Evolutionary conservation across 1,284 basidiomycete species (phyloP), one percentile per base, ranked within the genome.

Genomic region (Pisolithus thermaeus): DNA sequence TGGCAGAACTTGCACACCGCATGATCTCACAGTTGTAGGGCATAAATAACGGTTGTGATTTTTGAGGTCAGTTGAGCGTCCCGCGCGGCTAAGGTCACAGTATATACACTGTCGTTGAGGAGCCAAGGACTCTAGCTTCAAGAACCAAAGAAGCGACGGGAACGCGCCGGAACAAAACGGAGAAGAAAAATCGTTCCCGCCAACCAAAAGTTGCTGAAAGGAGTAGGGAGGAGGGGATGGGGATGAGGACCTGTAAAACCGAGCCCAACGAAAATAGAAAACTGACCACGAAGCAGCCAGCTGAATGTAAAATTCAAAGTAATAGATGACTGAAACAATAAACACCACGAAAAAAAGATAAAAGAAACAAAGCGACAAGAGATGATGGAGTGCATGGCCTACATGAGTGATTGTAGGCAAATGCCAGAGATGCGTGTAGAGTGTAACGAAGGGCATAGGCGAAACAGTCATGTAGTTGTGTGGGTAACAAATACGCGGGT

Each of bases 381-480:
- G 38, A 50, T 38, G 28, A 40, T 14, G 14, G 39, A 52, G 49
- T 18, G n/a, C 59, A 63, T 55, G 56, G 53, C 56, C 67, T 66
- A 68, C 59, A 58, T 25, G 43, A 36, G 52, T 58, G 56, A 52
- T 53, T 60, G 62, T 44, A 28, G 48, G 54, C 42, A 50, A 53
- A 50, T 60, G 63, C 62, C 62, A 46, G 32, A 30, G 28, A 41
- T 55, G 52, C 51, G 58, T 55, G 55, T 56, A 49, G 37, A 40
- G 49, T 55, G 54, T 53, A 53, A 44, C 41, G 48, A 43, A 35
- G 16, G 47, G 35, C 60, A 61, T 58, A 57, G 59, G 64, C 63
- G 66, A 65, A 69, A 66, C 66, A 47, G 57, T 61, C 66, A 68
- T 67, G 61, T 67, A 69, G 52, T 67, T 65, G 56, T 25, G 51